These are phyloP conservation scores for Penicillium sp. DNA, from an alignment of 2,329 filamentous ascomycete genomes.

Conservation along the genomic window DNA sequence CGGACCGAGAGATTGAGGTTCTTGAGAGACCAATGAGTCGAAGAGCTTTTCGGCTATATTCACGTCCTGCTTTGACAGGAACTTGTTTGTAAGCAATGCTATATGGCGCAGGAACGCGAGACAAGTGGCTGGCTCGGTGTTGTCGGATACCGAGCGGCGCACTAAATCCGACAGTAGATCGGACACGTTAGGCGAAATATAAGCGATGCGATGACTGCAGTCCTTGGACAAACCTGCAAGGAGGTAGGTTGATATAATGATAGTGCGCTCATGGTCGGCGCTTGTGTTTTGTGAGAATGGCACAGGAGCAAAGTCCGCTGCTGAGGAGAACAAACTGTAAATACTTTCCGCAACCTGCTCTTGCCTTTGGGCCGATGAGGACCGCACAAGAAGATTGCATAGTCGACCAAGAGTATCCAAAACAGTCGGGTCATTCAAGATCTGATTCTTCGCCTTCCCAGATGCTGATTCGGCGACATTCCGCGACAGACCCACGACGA, in stretches of 20 bases:
- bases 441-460: conserved; percentile 38
- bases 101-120: conserved; percentile 48
- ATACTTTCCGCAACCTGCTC: conserved; percentile 57
- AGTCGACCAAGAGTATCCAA: conserved; percentile 66
- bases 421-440: conserved; percentile 56
- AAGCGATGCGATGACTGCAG: conserved; percentile 32
- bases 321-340: conserved; percentile 57
- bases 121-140: conserved; percentile 39
- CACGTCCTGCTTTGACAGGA: conserved; percentile 41
- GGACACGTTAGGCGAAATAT: conserved; percentile 36
- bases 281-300: conserved; percentile 37
- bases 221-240: conserved; percentile 57
- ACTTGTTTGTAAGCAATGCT: conserved; percentile 48
- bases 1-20: conserved; percentile 33
- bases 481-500: conserved; percentile 51
- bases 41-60: conserved; percentile 36
- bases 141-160: conserved; percentile 35
- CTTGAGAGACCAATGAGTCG: conserved; percentile 34
- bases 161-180: conserved; percentile 42
- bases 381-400: conserved; percentile 62
- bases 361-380: conserved; percentile 58
- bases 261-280: conserved; percentile 47
- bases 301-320: conserved; percentile 39
- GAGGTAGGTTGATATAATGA: conserved; percentile 62
- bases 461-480: conserved; percentile 43